phyloP scores from a whole-genome alignment of 352 stramenopile genomes.

The Phytopythium chamaehyphon region DNA sequence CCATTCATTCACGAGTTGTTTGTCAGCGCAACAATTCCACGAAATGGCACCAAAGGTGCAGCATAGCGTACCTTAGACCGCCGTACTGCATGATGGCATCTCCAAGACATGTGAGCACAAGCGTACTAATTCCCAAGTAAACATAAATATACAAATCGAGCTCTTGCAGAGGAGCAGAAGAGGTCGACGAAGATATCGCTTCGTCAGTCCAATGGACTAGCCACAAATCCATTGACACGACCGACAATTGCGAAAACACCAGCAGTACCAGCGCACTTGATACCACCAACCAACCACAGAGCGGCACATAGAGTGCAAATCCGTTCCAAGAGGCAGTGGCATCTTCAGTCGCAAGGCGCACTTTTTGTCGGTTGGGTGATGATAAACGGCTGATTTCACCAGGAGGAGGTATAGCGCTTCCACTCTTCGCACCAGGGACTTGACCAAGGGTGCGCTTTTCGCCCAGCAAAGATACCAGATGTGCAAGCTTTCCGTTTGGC shows the following conservation, averaged over 20 bases:
- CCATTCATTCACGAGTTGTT: not conserved
- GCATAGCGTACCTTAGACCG: slow-evolving; percentile 53
- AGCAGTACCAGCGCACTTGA: slow-evolving; percentile 33
- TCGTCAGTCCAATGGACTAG: slow-evolving; percentile 49
- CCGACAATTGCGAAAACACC: slow-evolving; percentile 38
- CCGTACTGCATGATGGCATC: slow-evolving; percentile 43
- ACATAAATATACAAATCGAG: slow-evolving; percentile 57
- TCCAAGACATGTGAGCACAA: slow-evolving; percentile 43
- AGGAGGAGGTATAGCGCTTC: not conserved
- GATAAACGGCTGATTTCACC: not conserved
- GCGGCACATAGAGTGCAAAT: slow-evolving; percentile 45
- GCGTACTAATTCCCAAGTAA: slow-evolving; percentile 49
- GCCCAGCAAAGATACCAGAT: slow-evolving; percentile 21
- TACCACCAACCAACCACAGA: slow-evolving; percentile 33
- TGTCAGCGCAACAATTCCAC: not conserved
- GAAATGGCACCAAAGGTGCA: too few species aligned
- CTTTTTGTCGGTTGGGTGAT: too few species aligned
- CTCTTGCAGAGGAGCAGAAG: slow-evolving; percentile 7
- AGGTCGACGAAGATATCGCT: not conserved
- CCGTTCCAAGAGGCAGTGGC: slow-evolving; percentile 31
- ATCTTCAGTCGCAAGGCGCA: slow-evolving; percentile 9
- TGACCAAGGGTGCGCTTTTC: not conserved
- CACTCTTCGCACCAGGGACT: not conserved
- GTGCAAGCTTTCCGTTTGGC: slow-evolving; percentile 37
- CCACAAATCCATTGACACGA: slow-evolving; percentile 65